phyloP scores from a whole-genome alignment of 768 basidiomycete genomes.

The Amanita thiersii region DNA sequence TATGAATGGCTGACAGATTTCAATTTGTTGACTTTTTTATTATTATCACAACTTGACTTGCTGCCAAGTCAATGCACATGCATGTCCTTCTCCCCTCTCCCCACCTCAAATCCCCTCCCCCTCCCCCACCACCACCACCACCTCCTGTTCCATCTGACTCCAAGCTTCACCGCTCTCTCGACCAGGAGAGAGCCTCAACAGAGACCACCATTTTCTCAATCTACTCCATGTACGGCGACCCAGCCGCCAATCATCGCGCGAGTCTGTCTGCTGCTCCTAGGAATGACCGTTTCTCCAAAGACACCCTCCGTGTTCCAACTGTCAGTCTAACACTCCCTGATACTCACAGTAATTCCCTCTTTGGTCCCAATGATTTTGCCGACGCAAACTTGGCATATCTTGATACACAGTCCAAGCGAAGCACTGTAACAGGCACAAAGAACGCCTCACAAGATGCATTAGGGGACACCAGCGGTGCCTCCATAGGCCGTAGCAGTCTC shows the following conservation, averaged over 20 bases:
- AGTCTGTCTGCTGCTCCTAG: too few relatives aligned
- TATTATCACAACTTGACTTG: too few relatives aligned
- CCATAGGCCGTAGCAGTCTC: conserved; percentile 9
- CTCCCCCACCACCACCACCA: conserved; percentile 21
- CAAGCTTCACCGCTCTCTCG: conserved; percentile 27
- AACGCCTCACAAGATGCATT: too few relatives aligned
- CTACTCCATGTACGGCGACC: conserved; percentile 82
- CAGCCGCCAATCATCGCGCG: conserved; percentile 15
- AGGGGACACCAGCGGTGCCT: conserved; percentile 1
- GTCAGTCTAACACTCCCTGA: conserved; percentile 24
- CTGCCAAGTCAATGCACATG: too few relatives aligned
- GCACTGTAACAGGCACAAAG: too few relatives aligned
- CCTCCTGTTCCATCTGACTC: conserved; percentile 22
- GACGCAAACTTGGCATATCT: conserved; percentile 25
- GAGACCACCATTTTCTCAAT: conserved; percentile 78
- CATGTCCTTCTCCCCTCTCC: conserved; percentile 20
- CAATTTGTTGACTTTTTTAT: too few relatives aligned
- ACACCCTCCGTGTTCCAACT: conserved; percentile 19
- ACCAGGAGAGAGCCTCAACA: conserved; percentile 47
- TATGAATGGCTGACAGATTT: too few relatives aligned
- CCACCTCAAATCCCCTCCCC: conserved; percentile 13
- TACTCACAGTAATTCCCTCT: conserved; percentile 18
- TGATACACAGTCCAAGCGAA: conserved; percentile 16
- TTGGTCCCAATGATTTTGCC: conserved; percentile 16
- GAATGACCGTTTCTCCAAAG: conserved; percentile 1